A percentile compares a stretch with the other conserved stretches of the same genome.
phyloP scores from a whole-genome alignment of 2,329 filamentous ascomycete genomes.

The Zymoseptoria ardabiliae region DNA sequence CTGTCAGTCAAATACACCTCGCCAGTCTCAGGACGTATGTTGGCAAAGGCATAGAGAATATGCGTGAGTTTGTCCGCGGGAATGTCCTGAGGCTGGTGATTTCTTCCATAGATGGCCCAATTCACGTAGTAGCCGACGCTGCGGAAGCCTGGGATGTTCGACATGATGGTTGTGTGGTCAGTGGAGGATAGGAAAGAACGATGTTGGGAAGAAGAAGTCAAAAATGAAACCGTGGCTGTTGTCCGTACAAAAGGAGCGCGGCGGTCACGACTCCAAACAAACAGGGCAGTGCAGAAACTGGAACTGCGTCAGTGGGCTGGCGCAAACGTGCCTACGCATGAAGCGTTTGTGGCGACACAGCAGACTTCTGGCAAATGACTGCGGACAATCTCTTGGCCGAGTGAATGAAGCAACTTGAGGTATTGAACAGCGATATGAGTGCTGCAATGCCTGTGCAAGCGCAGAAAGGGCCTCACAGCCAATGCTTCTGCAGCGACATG shows the following conservation, averaged over 20 bases:
- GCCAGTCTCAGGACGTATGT: conserved; percentile 69
- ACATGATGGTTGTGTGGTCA: conserved; percentile 7
- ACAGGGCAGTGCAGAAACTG: conserved; percentile 15
- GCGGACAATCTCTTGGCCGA: neutral
- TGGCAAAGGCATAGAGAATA: conserved; percentile 85
- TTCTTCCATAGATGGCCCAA: conserved; percentile 38
- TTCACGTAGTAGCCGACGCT: conserved; percentile 31
- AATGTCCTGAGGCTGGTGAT: conserved; percentile 78
- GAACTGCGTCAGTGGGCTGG: neutral
- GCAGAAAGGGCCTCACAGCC: neutral
- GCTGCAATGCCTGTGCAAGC: neutral
- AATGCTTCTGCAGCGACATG: neutral
- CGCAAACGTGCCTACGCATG: conserved; percentile 4
- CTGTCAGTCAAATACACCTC: conserved; percentile 67
- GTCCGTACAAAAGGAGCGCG: neutral
- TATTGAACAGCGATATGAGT: neutral
- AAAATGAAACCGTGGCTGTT: neutral
- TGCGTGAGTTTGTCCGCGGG: conserved; percentile 78
- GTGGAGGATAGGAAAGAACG: neutral
- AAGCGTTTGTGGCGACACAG: conserved; percentile 2
- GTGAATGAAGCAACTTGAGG: neutral
- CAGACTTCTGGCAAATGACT: neutral
- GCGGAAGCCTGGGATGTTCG: conserved; percentile 22
- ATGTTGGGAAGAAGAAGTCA: conserved; percentile 1
- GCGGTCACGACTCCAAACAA: conserved; percentile 8